These are phyloP conservation scores for Phytophthora hibernalis DNA, from an alignment of 352 stramenopile species.

Conservation along the genomic window DNA sequence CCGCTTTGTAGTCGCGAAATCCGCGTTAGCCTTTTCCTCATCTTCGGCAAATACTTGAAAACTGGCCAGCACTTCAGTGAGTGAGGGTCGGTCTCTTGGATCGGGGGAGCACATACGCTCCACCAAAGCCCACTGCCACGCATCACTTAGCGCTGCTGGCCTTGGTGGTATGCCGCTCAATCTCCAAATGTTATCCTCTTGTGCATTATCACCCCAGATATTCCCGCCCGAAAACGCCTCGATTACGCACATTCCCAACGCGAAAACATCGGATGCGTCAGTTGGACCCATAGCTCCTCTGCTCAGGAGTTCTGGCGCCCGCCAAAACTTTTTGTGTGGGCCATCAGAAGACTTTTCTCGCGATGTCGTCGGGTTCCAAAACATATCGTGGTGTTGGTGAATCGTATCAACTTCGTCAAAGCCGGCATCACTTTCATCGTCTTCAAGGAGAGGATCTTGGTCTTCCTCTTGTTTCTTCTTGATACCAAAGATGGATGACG, in stretches of 20 bases:
- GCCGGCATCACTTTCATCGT: slow-evolving; percentile 19
- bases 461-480: slow-evolving; percentile 14
- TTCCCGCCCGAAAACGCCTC: slow-evolving; percentile 40
- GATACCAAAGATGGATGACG: not conserved
- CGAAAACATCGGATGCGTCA: slow-evolving; percentile 36
- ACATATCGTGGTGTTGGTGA: slow-evolving; percentile 3
- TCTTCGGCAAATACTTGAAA: slow-evolving; percentile 40
- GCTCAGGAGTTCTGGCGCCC: slow-evolving; percentile 30
- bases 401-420: slow-evolving; percentile 36
- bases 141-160: slow-evolving; percentile 21
- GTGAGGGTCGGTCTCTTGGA: slow-evolving; percentile 18
- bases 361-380: slow-evolving; percentile 1
- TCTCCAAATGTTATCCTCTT: not conserved
- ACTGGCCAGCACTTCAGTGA: slow-evolving; percentile 32
- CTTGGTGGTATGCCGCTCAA: slow-evolving; percentile 17
- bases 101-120: slow-evolving; percentile 36
- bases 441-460: slow-evolving; percentile 30
- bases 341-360: not conserved
- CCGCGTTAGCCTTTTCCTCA: slow-evolving; percentile 20
- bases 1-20: slow-evolving; percentile 15
- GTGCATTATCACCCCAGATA: slow-evolving; percentile 15
- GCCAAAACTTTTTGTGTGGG: slow-evolving; percentile 22
- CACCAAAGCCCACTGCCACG: slow-evolving; percentile 38
- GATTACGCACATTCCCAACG: slow-evolving; percentile 40
- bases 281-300: slow-evolving; percentile 17